phyloP scores from a whole-genome alignment of 805 yeast species.

The Metschnikowia colocasiae region DNA sequence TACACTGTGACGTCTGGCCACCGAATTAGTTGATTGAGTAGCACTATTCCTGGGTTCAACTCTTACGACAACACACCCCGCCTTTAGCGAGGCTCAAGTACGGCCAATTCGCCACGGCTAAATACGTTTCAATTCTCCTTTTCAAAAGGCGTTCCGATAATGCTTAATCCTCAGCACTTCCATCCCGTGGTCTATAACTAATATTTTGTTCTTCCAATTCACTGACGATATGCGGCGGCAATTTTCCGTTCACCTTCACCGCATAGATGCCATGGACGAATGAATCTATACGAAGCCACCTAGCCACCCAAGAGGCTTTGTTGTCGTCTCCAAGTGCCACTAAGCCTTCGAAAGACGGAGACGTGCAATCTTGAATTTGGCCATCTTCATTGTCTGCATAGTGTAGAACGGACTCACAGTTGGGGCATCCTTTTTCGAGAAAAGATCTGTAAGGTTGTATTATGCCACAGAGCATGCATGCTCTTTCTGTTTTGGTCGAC shows the following conservation, averaged over 20 bases:
- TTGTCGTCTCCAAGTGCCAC: conserved; percentile 84
- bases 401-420: conserved; percentile 86
- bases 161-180: conserved; percentile 62
- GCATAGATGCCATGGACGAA: conserved; percentile 91
- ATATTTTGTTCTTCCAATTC: conserved; percentile 72
- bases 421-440: conserved; percentile 87
- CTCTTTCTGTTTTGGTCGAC: conserved; percentile 75
- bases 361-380: conserved; percentile 84
- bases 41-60: neutral
- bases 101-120: neutral
- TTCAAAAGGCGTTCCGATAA: neutral
- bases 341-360: conserved; percentile 93
- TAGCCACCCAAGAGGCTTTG: conserved; percentile 88
- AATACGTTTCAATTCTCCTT: neutral
- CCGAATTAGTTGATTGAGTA: neutral
- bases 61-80: neutral
- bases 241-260: conserved; percentile 84
- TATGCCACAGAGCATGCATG: conserved; percentile 95
- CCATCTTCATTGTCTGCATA: conserved; percentile 76
- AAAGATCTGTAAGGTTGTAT: conserved; percentile 74
- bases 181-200: conserved; percentile 92
- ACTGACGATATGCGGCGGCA: conserved; percentile 80
- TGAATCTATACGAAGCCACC: conserved; percentile 89
- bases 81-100: neutral
- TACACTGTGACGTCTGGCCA: neutral